These are phyloP conservation scores for Rosellinia necatrix DNA, from an alignment of 2,329 filamentous ascomycete genomes.

Conservation along the genomic window DNA sequence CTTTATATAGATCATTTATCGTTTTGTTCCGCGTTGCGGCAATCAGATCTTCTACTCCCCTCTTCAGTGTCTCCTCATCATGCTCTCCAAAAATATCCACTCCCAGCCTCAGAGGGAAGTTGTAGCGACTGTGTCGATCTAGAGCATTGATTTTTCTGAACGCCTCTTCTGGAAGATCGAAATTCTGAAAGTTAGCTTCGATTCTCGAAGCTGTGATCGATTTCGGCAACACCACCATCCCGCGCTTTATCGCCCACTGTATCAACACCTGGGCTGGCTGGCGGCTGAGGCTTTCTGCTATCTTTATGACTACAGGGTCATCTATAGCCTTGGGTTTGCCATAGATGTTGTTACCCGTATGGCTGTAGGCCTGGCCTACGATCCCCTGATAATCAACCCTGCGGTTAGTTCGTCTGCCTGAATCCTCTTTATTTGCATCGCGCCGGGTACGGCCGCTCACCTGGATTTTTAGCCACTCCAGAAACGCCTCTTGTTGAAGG, in stretches of 20 bases:
- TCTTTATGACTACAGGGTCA: slow-evolving; percentile 53
- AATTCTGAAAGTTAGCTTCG: slow-evolving; percentile 48
- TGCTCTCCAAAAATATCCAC: slow-evolving; percentile 50
- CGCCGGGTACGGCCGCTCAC: slow-evolving; percentile 5
- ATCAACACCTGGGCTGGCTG: slow-evolving; percentile 59
- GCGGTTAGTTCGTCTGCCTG: background rate
- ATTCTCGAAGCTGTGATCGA: slow-evolving; percentile 58
- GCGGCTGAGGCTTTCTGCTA: slow-evolving; percentile 57
- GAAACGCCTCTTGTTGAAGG: slow-evolving; percentile 45
- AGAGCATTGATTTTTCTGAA: slow-evolving; percentile 46
- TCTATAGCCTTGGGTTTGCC: slow-evolving; percentile 43
- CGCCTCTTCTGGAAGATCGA: slow-evolving; percentile 37
- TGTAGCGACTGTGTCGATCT: slow-evolving; percentile 48
- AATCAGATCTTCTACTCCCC: slow-evolving; percentile 43
- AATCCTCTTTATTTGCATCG: background rate
- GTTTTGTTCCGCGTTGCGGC: background rate
- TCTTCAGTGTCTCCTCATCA: slow-evolving; percentile 43
- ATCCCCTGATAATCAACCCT: slow-evolving; percentile 18
- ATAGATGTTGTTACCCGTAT: slow-evolving; percentile 62
- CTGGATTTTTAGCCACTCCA: slow-evolving; percentile 23
- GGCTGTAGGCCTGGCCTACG: slow-evolving; percentile 47
- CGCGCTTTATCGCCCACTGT: slow-evolving; percentile 58
- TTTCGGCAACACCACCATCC: slow-evolving; percentile 59
- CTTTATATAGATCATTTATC: slow-evolving; percentile 20
- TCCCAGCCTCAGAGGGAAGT: slow-evolving; percentile 49